These are phyloP conservation scores for Coprinopsis sp. DNA, from an alignment of 768 basidiomycete species.

Conservation along the genomic window DNA sequence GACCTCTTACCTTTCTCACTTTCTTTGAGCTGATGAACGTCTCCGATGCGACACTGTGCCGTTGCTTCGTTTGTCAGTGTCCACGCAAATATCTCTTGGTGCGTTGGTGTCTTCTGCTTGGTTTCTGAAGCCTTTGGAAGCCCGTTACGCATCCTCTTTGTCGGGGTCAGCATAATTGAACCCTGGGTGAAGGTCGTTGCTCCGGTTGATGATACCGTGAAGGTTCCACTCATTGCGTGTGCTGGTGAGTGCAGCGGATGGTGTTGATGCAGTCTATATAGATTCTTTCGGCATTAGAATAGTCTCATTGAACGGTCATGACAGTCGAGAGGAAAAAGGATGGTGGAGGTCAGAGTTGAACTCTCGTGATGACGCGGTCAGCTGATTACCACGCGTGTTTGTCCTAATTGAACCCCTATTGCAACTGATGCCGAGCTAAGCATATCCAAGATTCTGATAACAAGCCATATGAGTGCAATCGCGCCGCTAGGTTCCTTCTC, in stretches of 20 bases:
- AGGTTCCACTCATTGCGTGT: background rate
- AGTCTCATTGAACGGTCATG: background rate
- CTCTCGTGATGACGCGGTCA: too few relatives aligned
- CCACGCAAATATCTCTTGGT: conserved; percentile 45
- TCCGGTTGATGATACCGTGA: background rate
- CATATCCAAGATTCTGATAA: too few relatives aligned
- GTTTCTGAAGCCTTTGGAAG: conserved; percentile 1
- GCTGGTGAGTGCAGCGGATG: too few relatives aligned
- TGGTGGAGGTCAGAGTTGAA: too few relatives aligned
- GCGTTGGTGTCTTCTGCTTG: background rate
- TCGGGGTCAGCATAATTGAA: background rate
- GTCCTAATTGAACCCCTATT: too few relatives aligned
- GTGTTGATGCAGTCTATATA: too few relatives aligned
- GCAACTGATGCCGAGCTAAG: too few relatives aligned
- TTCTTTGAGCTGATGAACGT: conserved; percentile 45
- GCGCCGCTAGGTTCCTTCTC: too few relatives aligned
- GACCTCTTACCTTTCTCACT: conserved; percentile 28
- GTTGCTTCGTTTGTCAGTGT: conserved; percentile 51
- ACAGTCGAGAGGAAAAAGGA: background rate
- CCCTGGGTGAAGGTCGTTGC: background rate
- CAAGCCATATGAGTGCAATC: too few relatives aligned
- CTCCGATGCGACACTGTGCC: conserved; percentile 51
- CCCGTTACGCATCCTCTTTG: background rate
- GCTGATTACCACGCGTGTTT: too few relatives aligned
- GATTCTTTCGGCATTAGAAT: too few relatives aligned